phyloP scores from a whole-genome alignment of 2,329 filamentous ascomycete genomes.

The Hypoxylon rubiginosum region DNA sequence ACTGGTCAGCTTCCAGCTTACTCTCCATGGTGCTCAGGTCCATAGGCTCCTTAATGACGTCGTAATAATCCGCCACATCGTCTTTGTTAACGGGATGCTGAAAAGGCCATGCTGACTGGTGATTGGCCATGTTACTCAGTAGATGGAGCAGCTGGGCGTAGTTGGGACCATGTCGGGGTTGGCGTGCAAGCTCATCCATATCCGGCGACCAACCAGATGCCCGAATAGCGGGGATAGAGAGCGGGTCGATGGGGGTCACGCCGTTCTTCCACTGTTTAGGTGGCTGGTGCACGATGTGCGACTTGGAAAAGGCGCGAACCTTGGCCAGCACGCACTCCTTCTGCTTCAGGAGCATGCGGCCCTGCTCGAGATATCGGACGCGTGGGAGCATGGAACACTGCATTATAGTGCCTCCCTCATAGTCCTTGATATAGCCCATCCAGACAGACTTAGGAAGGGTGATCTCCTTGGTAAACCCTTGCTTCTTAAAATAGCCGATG shows the following conservation, averaged over 20 bases:
- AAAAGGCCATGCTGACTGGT: constrained; percentile 94
- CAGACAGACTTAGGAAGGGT: constrained; percentile 89
- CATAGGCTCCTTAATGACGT: constrained; percentile 98
- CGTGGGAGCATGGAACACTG: constrained; percentile 97
- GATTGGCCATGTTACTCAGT: constrained; percentile 95
- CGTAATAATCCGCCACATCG: constrained; percentile 98
- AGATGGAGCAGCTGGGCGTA: constrained; percentile 94
- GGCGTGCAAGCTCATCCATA: constrained; percentile 96
- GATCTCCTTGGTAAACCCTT: constrained; percentile 98
- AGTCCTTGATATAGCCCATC: constrained; percentile 99
- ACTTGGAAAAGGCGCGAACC: constrained; percentile 90
- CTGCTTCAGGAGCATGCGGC: constrained; percentile 95
- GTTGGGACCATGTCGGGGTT: constrained; percentile 95
- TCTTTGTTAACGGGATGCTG: constrained; percentile 93
- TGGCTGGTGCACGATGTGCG: constrained; percentile 86
- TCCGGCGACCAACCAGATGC: constrained; percentile 95
- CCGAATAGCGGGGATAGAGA: constrained; percentile 88
- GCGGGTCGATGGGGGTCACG: constrained; percentile 81
- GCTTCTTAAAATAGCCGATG: constrained; percentile 99
- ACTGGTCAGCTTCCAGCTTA: constrained; percentile 94
- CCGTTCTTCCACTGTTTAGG: constrained; percentile 88
- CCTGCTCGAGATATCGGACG: constrained; percentile 92
- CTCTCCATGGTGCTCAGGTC: constrained; percentile 95
- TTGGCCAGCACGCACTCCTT: constrained; percentile 96
- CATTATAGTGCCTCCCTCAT: constrained; percentile 99